Percentiles rank a stretch among this genome's conserved stretches.
phyloP scores from a whole-genome alignment of 1,284 basidiomycete genomes.

The Sanghuangporus baumii region DNA sequence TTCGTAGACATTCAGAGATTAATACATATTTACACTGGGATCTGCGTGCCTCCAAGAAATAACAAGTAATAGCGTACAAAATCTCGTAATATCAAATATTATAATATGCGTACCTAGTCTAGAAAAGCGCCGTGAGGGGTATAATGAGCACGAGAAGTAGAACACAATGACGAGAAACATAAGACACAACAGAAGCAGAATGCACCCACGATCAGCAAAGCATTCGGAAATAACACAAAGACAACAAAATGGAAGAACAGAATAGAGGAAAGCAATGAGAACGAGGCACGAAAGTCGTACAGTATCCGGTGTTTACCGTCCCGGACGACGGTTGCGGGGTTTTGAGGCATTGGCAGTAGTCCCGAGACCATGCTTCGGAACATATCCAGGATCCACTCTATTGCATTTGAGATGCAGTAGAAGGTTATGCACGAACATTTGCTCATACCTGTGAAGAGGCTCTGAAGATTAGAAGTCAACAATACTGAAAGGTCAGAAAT shows the following conservation, averaged over 20 bases:
- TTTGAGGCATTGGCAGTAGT: constrained; percentile 36
- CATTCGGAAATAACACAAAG: not conserved
- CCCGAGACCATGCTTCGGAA: constrained; percentile 71
- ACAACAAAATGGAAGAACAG: not conserved
- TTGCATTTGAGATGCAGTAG: constrained; percentile 73
- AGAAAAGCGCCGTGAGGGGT: not conserved
- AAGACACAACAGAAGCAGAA: not conserved
- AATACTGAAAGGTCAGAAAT: constrained; percentile 5
- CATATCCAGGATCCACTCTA: constrained; percentile 68
- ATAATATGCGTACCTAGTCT: not conserved
- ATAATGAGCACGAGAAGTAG: not conserved
- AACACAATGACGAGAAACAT: not conserved
- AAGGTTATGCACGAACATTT: constrained; percentile 81
- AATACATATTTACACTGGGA: not conserved
- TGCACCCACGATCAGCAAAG: not conserved
- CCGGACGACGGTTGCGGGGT: constrained; percentile 29
- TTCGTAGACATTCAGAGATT: not conserved
- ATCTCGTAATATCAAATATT: not conserved
- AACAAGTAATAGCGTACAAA: constrained; percentile 2
- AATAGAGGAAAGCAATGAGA: not conserved
- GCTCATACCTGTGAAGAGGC: constrained; percentile 59
- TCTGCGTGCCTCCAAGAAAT: not conserved
- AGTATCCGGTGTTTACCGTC: not conserved
- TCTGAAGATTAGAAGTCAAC: constrained; percentile 9
- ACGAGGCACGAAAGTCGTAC: not conserved